Conservation (phyloP, 2,329 filamentous ascomycete genomes). For the Byssoonygena ceratinophila region DNA sequence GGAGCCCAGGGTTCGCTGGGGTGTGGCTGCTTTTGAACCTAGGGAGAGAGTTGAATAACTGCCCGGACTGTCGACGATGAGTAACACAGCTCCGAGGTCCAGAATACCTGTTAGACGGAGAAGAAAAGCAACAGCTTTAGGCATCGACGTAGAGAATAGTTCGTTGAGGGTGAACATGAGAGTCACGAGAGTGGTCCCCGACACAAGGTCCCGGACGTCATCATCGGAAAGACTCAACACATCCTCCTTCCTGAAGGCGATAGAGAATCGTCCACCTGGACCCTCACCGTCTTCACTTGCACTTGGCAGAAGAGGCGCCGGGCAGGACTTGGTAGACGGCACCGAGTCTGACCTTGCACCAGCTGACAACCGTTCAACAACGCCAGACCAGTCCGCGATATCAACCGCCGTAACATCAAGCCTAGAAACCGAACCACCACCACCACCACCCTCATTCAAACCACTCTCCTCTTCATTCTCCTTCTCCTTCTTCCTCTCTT, state of each 20-base stretch:
- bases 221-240: slow-evolving; percentile 36
- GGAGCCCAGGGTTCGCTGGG: not conserved
- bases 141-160: slow-evolving; percentile 68
- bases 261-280: slow-evolving; percentile 18
- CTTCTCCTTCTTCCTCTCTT: slow-evolving; percentile 10
- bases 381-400: slow-evolving; percentile 63
- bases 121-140: slow-evolving; percentile 66
- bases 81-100: slow-evolving; percentile 53
- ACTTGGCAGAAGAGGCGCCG: slow-evolving; percentile 23
- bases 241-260: slow-evolving; percentile 43
- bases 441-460: slow-evolving; percentile 12
- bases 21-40: slow-evolving; percentile 29
- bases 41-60: slow-evolving; percentile 78
- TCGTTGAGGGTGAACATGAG: slow-evolving; percentile 94
- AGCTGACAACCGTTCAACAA: slow-evolving; percentile 49
- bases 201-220: slow-evolving; percentile 31
- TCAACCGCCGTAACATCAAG: slow-evolving; percentile 59
- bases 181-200: slow-evolving; percentile 52
- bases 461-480: too few species aligned
- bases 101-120: slow-evolving; percentile 53
- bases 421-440: not conserved
- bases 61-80: slow-evolving; percentile 87
- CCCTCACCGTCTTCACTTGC: not conserved
- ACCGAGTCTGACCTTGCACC: slow-evolving; percentile 39
- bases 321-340: slow-evolving; percentile 22